Percentiles rank a stretch among this genome's conserved stretches.
These are phyloP conservation scores for Tolypocladium paradoxum DNA, from an alignment of 2,329 filamentous ascomycete genomes.

Conservation along the genomic window DNA sequence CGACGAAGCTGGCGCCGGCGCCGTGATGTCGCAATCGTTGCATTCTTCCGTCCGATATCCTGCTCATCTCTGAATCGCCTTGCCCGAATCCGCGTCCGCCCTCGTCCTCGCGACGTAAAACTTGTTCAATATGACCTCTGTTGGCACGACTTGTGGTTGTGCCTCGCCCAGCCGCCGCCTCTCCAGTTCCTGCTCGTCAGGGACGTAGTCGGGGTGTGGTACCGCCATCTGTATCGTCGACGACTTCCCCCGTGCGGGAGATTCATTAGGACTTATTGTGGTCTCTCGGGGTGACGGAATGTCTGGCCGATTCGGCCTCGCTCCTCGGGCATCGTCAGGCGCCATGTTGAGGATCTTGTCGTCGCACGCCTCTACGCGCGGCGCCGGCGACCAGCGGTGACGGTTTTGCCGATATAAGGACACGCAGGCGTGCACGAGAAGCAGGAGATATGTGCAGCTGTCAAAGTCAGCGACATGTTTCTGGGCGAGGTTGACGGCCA, in stretches of 20 bases:
- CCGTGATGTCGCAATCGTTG: neutral
- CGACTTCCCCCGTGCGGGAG: neutral
- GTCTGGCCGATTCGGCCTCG: neutral
- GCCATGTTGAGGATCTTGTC: neutral
- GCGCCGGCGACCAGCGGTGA: neutral
- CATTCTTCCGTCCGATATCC: neutral
- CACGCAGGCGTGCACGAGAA: neutral
- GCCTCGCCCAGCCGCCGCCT: slow-evolving; percentile 8
- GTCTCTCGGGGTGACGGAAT: too few relatives aligned
- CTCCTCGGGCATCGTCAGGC: neutral
- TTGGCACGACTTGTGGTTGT: slow-evolving; percentile 9
- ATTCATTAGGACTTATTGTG: neutral
- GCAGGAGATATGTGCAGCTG: slow-evolving; percentile 1
- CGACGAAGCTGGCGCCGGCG: neutral
- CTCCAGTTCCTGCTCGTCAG: slow-evolving; percentile 10
- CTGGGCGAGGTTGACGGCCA: neutral
- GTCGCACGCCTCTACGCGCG: neutral
- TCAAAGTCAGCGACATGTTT: neutral
- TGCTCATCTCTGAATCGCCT: too few relatives aligned
- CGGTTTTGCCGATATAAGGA: neutral
- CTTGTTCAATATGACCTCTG: slow-evolving; percentile 7
- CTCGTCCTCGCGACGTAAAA: neutral
- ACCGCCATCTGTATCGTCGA: neutral
- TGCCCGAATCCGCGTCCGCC: neutral
- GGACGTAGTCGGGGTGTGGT: slow-evolving; percentile 9